Percentiles rank a stretch among this genome's conserved stretches.
Evolutionary conservation across 2,329 filamentous ascomycete species (phyloP).

Genomic region (Fusarium siculi): DNA sequence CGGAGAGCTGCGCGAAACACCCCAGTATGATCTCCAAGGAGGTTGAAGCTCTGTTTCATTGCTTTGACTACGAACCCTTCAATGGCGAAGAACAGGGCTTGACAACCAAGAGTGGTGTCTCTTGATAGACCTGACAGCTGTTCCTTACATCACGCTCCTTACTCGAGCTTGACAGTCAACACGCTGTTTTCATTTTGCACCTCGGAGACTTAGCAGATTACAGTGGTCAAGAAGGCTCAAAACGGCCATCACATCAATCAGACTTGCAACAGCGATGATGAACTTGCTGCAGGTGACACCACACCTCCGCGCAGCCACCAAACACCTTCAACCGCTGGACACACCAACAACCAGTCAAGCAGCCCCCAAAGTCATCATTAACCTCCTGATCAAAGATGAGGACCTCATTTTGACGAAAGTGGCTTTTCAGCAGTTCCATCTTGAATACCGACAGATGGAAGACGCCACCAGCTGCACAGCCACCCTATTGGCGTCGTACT

Average conservation of each 20-base stretch:
- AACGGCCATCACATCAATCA: accelerated
- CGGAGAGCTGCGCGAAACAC: too few relatives aligned
- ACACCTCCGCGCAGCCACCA: accelerated
- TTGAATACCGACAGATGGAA: too few relatives aligned
- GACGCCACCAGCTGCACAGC: not conserved
- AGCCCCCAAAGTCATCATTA: accelerated
- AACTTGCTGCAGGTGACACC: accelerated
- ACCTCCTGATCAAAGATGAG: not conserved
- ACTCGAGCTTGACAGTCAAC: accelerated
- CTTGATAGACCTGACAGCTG: not conserved
- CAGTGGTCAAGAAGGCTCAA: accelerated
- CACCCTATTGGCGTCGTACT: not conserved
- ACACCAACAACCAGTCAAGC: not conserved
- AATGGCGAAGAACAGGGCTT: not conserved
- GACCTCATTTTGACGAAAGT: not conserved
- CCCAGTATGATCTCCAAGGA: not conserved
- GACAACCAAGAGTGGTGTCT: not conserved
- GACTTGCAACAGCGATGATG: not conserved
- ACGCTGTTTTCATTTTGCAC: not conserved
- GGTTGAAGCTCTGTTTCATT: not conserved
- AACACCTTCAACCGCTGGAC: not conserved
- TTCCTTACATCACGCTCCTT: not conserved
- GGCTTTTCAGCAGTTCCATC: too few relatives aligned
- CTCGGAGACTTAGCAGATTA: not conserved
- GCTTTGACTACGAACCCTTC: accelerated